Evolutionary conservation across 2,329 filamentous ascomycete species (phyloP).

Genomic region (Dactylellina drechsleri): DNA sequence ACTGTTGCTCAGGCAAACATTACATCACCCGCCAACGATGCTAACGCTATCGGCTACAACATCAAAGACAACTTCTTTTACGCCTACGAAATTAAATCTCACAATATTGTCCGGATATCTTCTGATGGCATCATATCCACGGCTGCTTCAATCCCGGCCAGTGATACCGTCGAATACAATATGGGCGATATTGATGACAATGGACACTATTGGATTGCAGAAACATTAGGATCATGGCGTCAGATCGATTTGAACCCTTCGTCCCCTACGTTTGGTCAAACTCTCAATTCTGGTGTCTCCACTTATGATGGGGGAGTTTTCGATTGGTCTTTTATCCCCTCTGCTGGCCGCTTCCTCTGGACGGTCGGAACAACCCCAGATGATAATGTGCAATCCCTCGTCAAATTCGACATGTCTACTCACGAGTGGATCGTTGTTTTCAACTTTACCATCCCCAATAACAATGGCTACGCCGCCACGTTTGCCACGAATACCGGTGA

Average conservation of each 20-base stretch:
- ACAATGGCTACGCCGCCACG: background rate
- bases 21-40: background rate
- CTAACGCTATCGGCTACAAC: conserved; percentile 1
- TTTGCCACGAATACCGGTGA: conserved; percentile 5
- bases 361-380: background rate
- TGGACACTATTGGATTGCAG: conserved; percentile 7
- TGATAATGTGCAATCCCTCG: background rate
- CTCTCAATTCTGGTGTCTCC: background rate
- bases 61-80: conserved; percentile 4
- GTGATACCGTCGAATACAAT: background rate
- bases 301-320: background rate
- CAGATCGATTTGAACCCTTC: conserved; percentile 11
- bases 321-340: conserved; percentile 22
- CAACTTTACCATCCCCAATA: background rate
- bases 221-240: background rate
- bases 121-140: background rate
- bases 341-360: conserved; percentile 5
- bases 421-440: background rate
- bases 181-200: conserved; percentile 4
- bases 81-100: background rate
- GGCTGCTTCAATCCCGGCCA: background rate
- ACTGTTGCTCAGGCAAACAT: background rate
- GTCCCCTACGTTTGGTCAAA: conserved; percentile 1
- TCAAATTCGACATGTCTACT: conserved; percentile 3
- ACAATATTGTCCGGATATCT: background rate